Percentiles rank a stretch among this genome's conserved stretches.
Conservation (phyloP, 2,329 filamentous ascomycete genomes). For the Plectosphaerella sp. region DNA sequence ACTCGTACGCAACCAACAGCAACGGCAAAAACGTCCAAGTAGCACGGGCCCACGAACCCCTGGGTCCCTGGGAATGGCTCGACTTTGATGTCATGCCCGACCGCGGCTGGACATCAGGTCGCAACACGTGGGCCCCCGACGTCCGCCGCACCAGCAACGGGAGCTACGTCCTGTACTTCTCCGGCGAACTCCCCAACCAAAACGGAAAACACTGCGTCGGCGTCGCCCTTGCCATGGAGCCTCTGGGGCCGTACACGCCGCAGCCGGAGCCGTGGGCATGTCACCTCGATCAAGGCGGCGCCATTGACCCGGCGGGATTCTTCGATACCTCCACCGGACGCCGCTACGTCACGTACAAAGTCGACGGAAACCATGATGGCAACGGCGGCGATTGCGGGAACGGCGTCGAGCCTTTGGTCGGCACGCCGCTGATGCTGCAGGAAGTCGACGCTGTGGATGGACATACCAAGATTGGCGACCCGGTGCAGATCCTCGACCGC, state of each 20-base stretch:
- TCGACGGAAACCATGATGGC: conserved; percentile 57
- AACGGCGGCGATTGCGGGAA: conserved; percentile 40
- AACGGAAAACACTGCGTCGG: conserved; percentile 53
- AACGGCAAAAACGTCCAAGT: conserved; percentile 48
- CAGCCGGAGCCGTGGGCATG: conserved; percentile 46
- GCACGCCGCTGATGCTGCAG: conserved; percentile 56
- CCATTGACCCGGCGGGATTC: conserved; percentile 61
- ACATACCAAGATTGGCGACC: conserved; percentile 44
- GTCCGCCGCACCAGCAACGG: conserved; percentile 44
- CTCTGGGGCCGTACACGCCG: conserved; percentile 49
- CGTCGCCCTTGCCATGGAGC: conserved; percentile 40
- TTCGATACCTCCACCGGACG: conserved; percentile 44
- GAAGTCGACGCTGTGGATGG: conserved; percentile 42
- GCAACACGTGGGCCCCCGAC: conserved; percentile 59
- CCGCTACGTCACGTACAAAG: conserved; percentile 60
- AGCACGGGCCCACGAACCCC: conserved; percentile 43
- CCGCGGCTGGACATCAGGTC: conserved; percentile 48
- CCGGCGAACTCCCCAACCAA: conserved; percentile 36
- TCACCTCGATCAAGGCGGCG: conserved; percentile 47
- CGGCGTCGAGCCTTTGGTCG: conserved; percentile 28
- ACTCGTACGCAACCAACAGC: conserved; percentile 53
- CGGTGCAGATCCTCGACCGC: conserved; percentile 42
- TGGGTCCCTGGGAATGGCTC: conserved; percentile 40
- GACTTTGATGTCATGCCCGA: conserved; percentile 51
- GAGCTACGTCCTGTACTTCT: conserved; percentile 59